Evolutionary conservation across 768 basidiomycete species (phyloP), one percentile per base, ranked within the genome.

Genomic region (Fomitopsis serialis): DNA sequence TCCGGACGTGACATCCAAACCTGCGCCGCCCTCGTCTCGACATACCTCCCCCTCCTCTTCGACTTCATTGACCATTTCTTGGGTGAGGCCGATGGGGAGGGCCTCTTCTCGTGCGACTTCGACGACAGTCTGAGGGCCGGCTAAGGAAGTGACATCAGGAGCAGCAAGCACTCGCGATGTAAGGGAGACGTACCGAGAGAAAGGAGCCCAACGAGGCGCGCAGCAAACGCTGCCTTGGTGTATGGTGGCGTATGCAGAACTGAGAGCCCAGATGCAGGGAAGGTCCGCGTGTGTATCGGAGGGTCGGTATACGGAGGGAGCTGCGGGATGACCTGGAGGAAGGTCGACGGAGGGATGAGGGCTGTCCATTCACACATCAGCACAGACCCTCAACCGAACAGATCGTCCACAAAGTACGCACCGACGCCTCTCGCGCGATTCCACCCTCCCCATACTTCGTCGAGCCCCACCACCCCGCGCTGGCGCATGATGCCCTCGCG

Each of bases 391-490:
- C 61, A 45, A 43, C 22, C 55, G 37, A 2, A 11, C 3, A 46
- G 21, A 10, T 13, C 13, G 2, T 17, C 6, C 32, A 29, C 36
- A 24, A 12, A 48, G 22, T 8, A 65, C 86, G 66, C 67, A 92
- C 93, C 87, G 50, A 96, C 87, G 46, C 94, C 94, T 59, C 94
- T 73, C 6, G 92, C 93, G 54, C 94, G 84, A 64, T 95, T 96
- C 94, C 94, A 97, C 1, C 88, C 84, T 24, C 91, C 91, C 94
- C 94, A 98, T 0, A 89, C 89, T 69, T 96, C 94, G 64, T 98
- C 94, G 24, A 97, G 70, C 0, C 87, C 90, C 36, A 97, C 78
- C 32, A 96, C 79, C 1, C 91, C 92, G 25, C 91, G 79, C 2
- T 78, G 75, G 52, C 77, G 76, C 89, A 95, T 91, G 62, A 95